A percentile compares a stretch with the other conserved stretches of the same genome.
These are phyloP conservation scores for Pichia manshurica DNA, from an alignment of 805 yeast species.

Conservation along the genomic window DNA sequence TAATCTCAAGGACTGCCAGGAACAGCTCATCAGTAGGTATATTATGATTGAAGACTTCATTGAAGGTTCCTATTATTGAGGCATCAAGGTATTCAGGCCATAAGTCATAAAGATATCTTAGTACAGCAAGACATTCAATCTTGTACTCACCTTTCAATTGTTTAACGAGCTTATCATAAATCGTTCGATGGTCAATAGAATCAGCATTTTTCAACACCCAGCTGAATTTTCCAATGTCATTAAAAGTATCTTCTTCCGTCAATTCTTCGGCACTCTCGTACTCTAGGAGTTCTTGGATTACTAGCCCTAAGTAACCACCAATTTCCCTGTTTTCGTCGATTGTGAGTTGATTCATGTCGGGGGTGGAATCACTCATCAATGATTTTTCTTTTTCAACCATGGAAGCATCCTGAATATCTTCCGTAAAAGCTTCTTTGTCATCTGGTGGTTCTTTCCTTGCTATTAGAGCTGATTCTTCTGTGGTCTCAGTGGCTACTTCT, in stretches of 20 bases:
- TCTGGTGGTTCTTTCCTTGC: not conserved
- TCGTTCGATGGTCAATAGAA: not conserved
- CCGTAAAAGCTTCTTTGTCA: not conserved
- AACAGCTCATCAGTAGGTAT: constrained; percentile 4
- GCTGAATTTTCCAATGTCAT: not conserved
- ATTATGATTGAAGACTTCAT: not conserved
- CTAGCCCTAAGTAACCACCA: constrained; percentile 6
- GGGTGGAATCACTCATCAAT: constrained; percentile 14
- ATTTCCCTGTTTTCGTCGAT: constrained; percentile 7
- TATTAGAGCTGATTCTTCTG: not conserved
- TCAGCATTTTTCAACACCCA: not conserved
- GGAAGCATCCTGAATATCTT: not conserved
- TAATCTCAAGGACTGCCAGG: constrained; percentile 4
- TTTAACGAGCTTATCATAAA: not conserved
- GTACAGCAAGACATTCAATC: not conserved
- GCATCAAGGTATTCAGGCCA: not conserved
- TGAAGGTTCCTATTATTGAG: not conserved
- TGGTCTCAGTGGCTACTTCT: not conserved
- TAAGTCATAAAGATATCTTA: not conserved
- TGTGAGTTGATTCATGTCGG: constrained; percentile 15
- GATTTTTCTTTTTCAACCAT: constrained; percentile 5
- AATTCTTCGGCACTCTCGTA: not conserved
- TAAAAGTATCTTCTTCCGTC: not conserved
- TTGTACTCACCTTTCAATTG: not conserved
- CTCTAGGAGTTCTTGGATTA: constrained; percentile 1